These are phyloP conservation scores for Colletotrichum tanaceti DNA, from an alignment of 2,329 filamentous ascomycete genomes.

Conservation along the genomic window DNA sequence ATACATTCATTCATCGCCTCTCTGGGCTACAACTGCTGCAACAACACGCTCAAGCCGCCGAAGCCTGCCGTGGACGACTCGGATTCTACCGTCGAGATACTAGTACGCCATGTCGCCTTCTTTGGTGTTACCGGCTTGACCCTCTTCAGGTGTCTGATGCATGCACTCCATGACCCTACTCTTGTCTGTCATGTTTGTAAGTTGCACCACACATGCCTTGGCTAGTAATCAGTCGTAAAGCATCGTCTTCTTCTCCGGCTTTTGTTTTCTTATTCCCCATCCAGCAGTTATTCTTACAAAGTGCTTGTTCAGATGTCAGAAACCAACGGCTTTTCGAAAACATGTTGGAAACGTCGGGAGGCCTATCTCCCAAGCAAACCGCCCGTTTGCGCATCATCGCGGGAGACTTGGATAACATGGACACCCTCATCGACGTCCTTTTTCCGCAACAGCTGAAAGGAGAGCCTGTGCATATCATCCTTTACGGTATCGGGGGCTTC, in stretches of 20 bases:
- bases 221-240: too few relatives aligned
- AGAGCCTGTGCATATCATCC: conserved; percentile 17
- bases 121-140: conserved; percentile 23
- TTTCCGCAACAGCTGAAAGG: conserved; percentile 3
- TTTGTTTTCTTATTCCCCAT: too few relatives aligned
- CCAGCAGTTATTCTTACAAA: neutral
- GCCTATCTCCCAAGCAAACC: neutral
- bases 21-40: neutral
- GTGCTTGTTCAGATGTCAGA: neutral
- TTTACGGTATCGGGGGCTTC: conserved; percentile 25
- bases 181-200: conserved; percentile 20
- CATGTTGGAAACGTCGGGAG: neutral
- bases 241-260: neutral
- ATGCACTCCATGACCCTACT: conserved; percentile 9
- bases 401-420: neutral
- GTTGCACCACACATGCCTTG: neutral
- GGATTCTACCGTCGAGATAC: neutral
- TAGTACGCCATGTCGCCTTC: conserved; percentile 28
- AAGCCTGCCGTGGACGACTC: neutral
- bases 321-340: neutral
- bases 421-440: neutral
- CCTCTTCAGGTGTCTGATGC: conserved; percentile 14
- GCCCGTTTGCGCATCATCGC: conserved; percentile 1
- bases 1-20: neutral
- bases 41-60: neutral